Evolutionary conservation across 768 basidiomycete species (phyloP).

Genomic region (Tephrocybe sp.): DNA sequence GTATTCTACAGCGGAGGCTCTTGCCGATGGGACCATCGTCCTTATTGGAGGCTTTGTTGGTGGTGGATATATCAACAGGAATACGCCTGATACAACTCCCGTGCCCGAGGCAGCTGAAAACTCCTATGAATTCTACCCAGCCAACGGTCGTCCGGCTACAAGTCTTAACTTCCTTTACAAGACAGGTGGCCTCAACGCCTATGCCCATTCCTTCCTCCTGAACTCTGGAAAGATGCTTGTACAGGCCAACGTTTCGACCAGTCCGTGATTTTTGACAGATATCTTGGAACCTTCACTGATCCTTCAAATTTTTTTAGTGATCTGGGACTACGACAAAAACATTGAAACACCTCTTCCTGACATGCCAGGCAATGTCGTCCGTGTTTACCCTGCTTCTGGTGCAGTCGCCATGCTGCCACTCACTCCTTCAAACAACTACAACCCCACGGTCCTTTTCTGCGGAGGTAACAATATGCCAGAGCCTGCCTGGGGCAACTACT

Average conservation of each 20-base stretch:
- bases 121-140: conserved; percentile 82
- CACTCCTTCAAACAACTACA: conserved; percentile 86
- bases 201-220: conserved; percentile 73
- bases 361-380: conserved; percentile 73
- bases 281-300: conserved; percentile 9
- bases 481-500: conserved; percentile 74
- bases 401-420: conserved; percentile 89
- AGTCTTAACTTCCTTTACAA: conserved; percentile 66
- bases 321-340: conserved; percentile 57
- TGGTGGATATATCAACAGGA: conserved; percentile 80
- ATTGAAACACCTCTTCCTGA: conserved; percentile 62
- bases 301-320: conserved; percentile 28
- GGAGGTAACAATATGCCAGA: conserved; percentile 83
- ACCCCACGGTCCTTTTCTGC: conserved; percentile 85
- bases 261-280: conserved; percentile 37
- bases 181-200: conserved; percentile 78
- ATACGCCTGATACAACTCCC: conserved; percentile 69
- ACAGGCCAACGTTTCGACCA: conserved; percentile 79
- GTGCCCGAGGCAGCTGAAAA: conserved; percentile 68
- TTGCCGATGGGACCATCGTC: conserved; percentile 74
- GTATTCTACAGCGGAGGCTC: conserved; percentile 77
- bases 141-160: conserved; percentile 44
- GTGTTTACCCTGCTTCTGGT: conserved; percentile 89
- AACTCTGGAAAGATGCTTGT: conserved; percentile 77
- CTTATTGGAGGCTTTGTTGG: conserved; percentile 81